These are phyloP conservation scores for Tetrahymena malaccensis DNA, from an alignment of 73 alveolate genomes.

Conservation along the genomic window DNA sequence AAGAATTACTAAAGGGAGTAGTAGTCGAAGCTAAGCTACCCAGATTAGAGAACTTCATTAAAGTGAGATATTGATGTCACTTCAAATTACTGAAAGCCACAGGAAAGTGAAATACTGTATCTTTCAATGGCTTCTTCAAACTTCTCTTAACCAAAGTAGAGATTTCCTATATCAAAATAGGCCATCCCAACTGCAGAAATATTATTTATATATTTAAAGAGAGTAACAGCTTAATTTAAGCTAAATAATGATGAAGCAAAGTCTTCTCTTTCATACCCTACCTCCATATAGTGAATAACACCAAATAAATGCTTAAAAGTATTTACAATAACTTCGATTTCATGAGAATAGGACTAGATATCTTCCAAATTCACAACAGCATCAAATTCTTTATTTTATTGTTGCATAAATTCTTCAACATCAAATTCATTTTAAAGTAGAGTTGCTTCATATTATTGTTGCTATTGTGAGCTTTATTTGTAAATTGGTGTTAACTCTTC, in stretches of 20 bases:
- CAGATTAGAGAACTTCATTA: neutral
- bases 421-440: neutral
- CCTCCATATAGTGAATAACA: neutral
- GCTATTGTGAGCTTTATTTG: neutral
- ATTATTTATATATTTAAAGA: neutral
- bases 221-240: neutral
- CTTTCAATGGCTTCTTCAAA: neutral
- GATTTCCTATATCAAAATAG: neutral
- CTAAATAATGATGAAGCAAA: neutral
- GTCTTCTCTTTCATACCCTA: neutral
- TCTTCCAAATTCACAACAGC: neutral
- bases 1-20: neutral
- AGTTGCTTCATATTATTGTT: neutral
- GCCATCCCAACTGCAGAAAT: neutral
- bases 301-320: neutral
- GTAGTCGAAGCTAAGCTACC: neutral
- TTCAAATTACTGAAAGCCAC: neutral
- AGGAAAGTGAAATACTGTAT: neutral
- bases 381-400: neutral
- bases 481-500: neutral
- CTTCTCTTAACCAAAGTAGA: neutral
- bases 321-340: neutral
- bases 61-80: neutral
- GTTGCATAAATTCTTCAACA: neutral
- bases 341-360: neutral